A percentile compares a stretch with the other conserved stretches of the same genome.
These are phyloP conservation scores for Aspergillus biplanus DNA, from an alignment of 495 filamentous ascomycete genomes.

Conservation along the genomic window DNA sequence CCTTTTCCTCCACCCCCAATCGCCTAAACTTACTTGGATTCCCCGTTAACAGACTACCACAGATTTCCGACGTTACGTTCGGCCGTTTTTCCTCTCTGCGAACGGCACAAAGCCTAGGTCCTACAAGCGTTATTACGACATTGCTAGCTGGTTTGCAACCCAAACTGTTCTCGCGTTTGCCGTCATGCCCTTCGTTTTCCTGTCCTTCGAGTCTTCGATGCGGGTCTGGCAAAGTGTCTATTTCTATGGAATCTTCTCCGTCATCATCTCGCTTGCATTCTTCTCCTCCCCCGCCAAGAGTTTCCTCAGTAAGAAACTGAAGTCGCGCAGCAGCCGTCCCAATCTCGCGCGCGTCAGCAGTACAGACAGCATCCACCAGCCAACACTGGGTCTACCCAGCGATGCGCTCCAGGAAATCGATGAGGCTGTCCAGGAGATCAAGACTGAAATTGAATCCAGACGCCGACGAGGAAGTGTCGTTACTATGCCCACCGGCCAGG, in stretches of 20 bases:
- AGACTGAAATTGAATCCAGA: conserved; percentile 65
- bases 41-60: background rate
- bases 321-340: conserved; percentile 58
- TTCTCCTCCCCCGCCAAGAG: conserved; percentile 78
- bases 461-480: conserved; percentile 55
- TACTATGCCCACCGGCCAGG: conserved; percentile 51
- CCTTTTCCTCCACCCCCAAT: background rate
- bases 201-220: conserved; percentile 67
- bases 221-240: conserved; percentile 83
- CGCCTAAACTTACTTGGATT: background rate
- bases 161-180: conserved; percentile 84
- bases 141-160: conserved; percentile 76
- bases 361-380: conserved; percentile 44
- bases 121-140: conserved; percentile 84
- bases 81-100: conserved; percentile 89
- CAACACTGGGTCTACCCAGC: conserved; percentile 74
- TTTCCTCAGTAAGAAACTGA: conserved; percentile 60
- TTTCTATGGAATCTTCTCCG: conserved; percentile 79
- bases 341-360: conserved; percentile 32
- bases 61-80: conserved; percentile 88
- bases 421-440: conserved; percentile 77
- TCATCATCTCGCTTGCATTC: conserved; percentile 65
- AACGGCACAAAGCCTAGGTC: conserved; percentile 65
- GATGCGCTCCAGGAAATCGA: conserved; percentile 79
- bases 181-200: conserved; percentile 80